These are phyloP conservation scores for Posidonia oceanica DNA, from an alignment of 116 monocot species.

Conservation along the genomic window DNA sequence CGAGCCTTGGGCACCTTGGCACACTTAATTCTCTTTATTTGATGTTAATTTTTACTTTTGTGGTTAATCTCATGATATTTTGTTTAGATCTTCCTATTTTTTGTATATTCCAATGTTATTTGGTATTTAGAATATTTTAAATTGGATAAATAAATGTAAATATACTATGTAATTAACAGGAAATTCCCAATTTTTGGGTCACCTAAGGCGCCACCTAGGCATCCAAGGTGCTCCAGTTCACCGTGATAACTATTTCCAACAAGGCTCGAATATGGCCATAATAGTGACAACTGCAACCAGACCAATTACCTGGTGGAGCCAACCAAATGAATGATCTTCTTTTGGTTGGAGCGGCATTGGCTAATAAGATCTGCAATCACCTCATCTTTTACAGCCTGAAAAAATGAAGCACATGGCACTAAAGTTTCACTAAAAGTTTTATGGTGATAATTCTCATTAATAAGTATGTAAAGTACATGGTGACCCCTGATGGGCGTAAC, in stretches of 20 bases:
- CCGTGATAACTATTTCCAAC: no score
- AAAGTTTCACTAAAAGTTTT: background rate
- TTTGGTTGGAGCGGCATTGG: slow-evolving; percentile 70
- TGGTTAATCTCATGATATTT: no score
- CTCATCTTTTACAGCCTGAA: slow-evolving; percentile 80
- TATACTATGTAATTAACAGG: no score
- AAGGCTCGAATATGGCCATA: background rate
- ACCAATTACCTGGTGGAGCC: slow-evolving; percentile 46
- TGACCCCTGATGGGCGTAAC: no score
- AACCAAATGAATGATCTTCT: slow-evolving; percentile 55
- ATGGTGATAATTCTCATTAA: background rate
- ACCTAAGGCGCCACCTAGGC: no score
- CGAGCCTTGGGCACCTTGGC: no score
- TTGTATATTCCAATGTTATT: background rate
- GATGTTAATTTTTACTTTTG: no score
- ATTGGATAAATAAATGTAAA: no score
- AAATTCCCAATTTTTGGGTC: background rate
- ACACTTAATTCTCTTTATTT: no score
- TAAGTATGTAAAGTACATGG: background rate
- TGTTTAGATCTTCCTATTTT: no score
- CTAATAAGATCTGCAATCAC: slow-evolving; percentile 66
- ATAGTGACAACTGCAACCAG: background rate
- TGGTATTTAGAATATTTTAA: no score
- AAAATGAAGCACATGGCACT: background rate
- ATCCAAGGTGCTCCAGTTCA: no score